Base-by-base conservation (phyloP, 2,329 filamentous ascomycete genomes). In the Sporothrix protearum region DNA sequence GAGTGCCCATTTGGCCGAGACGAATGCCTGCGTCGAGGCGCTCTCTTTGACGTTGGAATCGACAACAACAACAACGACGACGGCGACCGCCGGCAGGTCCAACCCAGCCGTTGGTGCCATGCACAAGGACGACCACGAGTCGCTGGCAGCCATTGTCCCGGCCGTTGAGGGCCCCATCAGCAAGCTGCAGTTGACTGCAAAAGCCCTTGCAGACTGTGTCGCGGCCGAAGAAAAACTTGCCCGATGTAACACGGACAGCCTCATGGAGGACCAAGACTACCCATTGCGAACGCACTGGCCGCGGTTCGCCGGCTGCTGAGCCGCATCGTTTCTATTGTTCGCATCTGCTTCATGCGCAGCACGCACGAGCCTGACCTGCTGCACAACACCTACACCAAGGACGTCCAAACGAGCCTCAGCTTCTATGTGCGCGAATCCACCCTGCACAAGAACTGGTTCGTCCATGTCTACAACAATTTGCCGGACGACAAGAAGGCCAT, bases 401-500 rank as follows among this genome's bases (percentile, higher is more conserved):
- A 22, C 2, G 59, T 57, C 2, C 33, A 25, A 5, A 12, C 16
- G 33, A 30, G 22, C 25, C 39, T 71, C 36, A 49, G 25, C 28
- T 55, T 39, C 25, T 68, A 67, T 39, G 70, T 68, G 25, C 70
- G 61, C 61, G 10, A 67, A 10, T 8, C 51, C 8, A 12, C 10
- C n/a, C 7, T 70, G n/a, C 57, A 42, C 28, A 47, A 28, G 7
- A 55, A 53, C 47, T 64, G 33, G 45, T 55, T 71, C 10, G 28
- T 59, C n/a, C 8, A 47, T 2, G 28, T 57, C 25, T 71, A 71
- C 70, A 49, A 59, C 25, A n/a, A 30, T 1, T 33, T 71, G 36
- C 28, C 70, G 2, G 49, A 61, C 7, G 51, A 39, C 39, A 66
- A 71, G 42, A 71, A 71, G 42, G 12, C 28, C 51, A 33, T 71